Evolutionary conservation across 116 monocot genomes (phyloP).

Genomic region (Zostera marina): DNA sequence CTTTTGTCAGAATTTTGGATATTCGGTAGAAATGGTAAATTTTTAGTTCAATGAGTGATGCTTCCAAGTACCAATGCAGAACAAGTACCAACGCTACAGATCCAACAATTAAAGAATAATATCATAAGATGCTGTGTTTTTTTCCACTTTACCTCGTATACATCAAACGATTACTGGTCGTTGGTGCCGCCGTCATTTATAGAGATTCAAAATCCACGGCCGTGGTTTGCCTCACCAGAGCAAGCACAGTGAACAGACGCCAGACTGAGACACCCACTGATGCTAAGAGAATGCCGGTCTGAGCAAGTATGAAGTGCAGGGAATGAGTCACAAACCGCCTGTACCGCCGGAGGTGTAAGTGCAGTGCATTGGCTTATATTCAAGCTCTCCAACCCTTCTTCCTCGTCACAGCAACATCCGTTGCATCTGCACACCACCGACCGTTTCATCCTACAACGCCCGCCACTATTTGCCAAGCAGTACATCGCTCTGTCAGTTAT

Average conservation of each 20-base stretch:
- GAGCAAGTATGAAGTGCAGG: constrained; percentile 79
- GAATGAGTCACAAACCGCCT: constrained; percentile 80
- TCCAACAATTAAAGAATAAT: too few species aligned
- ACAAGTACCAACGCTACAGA: too few species aligned
- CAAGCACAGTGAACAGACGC: constrained; percentile 85
- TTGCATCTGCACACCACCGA: neutral
- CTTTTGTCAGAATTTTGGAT: too few species aligned
- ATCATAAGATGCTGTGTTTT: too few species aligned
- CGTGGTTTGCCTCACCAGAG: neutral
- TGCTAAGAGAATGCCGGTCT: constrained; percentile 63
- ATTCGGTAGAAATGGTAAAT: too few species aligned
- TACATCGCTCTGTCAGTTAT: constrained; percentile 93
- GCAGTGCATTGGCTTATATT: constrained; percentile 96
- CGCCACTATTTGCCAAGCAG: constrained; percentile 55
- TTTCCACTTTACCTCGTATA: too few species aligned
- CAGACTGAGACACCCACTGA: constrained; percentile 92
- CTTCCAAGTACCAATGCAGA: too few species aligned
- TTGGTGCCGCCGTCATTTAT: too few species aligned
- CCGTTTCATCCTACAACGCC: too few species aligned
- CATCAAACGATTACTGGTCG: too few species aligned
- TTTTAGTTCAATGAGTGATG: too few species aligned
- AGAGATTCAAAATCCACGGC: too few species aligned
- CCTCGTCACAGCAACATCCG: neutral
- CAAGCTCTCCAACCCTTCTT: constrained; percentile 50
- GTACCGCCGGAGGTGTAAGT: constrained; percentile 75